Conservation (phyloP, 805 yeast genomes). For the Cyberlindnera mycetangii region DNA sequence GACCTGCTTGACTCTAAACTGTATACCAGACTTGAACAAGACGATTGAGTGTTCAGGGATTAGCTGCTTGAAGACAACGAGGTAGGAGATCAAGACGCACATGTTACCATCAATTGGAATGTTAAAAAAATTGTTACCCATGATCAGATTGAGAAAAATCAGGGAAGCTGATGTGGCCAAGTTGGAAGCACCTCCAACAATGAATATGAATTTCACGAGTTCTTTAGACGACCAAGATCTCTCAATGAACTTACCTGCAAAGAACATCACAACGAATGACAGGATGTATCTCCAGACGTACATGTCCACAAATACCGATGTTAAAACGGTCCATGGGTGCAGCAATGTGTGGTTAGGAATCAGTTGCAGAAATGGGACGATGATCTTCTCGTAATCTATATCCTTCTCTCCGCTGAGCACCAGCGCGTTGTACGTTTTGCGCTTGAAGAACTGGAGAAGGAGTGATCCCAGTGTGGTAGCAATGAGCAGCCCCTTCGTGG, state of each 20-base stretch:
- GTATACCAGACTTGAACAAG: slow-evolving; percentile 43
- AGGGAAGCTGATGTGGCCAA: slow-evolving; percentile 31
- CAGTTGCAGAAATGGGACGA: slow-evolving; percentile 59
- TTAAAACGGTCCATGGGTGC: slow-evolving; percentile 62
- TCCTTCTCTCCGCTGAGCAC: slow-evolving; percentile 22
- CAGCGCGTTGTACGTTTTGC: slow-evolving; percentile 31
- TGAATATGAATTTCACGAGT: slow-evolving; percentile 43
- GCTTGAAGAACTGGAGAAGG: slow-evolving; percentile 41
- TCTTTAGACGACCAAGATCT: slow-evolving; percentile 60
- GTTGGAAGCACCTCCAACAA: slow-evolving; percentile 54
- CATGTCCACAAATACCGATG: slow-evolving; percentile 64
- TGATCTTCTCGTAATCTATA: slow-evolving; percentile 38
- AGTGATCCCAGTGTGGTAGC: slow-evolving; percentile 39
- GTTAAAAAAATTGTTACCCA: slow-evolving; percentile 30
- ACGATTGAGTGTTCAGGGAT: slow-evolving; percentile 58
- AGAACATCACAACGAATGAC: slow-evolving; percentile 45
- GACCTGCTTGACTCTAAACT: slow-evolving; percentile 58
- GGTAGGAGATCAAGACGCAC: slow-evolving; percentile 53
- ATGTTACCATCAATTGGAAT: slow-evolving; percentile 51
- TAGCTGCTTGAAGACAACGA: slow-evolving; percentile 65
- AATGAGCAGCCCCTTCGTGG: slow-evolving; percentile 44
- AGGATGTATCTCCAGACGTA: slow-evolving; percentile 43
- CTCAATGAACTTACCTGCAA: slow-evolving; percentile 68
- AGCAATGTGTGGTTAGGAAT: slow-evolving; percentile 54
- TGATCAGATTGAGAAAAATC: slow-evolving; percentile 26